Evolutionary conservation across 2,329 filamentous ascomycete species (phyloP).

Genomic region (Penicillium palitans): DNA sequence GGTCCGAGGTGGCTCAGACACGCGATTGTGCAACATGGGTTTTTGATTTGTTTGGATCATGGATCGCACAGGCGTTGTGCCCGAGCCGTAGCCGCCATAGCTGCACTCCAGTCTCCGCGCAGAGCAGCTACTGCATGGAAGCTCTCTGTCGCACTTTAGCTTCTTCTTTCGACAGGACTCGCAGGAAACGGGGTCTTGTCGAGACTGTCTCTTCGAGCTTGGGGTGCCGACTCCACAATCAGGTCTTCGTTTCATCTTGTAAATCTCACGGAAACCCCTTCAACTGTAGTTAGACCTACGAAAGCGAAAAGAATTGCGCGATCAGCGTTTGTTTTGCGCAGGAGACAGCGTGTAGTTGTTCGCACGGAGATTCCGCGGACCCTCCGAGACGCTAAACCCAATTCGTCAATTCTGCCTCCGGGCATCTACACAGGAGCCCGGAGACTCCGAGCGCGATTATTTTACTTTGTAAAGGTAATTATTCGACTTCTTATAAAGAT

Average conservation of each 20-base stretch:
- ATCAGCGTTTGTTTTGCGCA: not conserved
- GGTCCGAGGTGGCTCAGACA: not conserved
- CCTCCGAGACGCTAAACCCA: conserved; percentile 16
- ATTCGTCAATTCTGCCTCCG: not conserved
- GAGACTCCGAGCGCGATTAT: conserved; percentile 10
- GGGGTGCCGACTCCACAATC: not conserved
- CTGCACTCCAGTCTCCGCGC: conserved; percentile 32
- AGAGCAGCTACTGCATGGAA: conserved; percentile 53
- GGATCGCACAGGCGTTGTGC: not conserved
- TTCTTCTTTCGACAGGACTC: conserved; percentile 44
- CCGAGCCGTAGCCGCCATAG: conserved; percentile 17
- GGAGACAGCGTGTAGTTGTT: not conserved
- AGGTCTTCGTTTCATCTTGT: conserved; percentile 28
- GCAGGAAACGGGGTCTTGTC: conserved; percentile 45
- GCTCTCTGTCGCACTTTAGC: conserved; percentile 56
- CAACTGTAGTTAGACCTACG: not conserved
- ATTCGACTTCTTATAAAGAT: not conserved
- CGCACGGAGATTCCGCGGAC: conserved; percentile 28
- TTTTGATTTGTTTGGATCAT: not conserved
- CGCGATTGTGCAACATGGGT: not conserved
- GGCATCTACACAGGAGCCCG: not conserved
- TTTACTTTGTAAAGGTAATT: not conserved
- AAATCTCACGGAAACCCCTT: not conserved
- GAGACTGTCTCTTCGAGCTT: conserved; percentile 18
- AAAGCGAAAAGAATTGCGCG: not conserved